phyloP scores from a whole-genome alignment of 108 stramenopile genomes.

The Schizochytrium sp. region DNA sequence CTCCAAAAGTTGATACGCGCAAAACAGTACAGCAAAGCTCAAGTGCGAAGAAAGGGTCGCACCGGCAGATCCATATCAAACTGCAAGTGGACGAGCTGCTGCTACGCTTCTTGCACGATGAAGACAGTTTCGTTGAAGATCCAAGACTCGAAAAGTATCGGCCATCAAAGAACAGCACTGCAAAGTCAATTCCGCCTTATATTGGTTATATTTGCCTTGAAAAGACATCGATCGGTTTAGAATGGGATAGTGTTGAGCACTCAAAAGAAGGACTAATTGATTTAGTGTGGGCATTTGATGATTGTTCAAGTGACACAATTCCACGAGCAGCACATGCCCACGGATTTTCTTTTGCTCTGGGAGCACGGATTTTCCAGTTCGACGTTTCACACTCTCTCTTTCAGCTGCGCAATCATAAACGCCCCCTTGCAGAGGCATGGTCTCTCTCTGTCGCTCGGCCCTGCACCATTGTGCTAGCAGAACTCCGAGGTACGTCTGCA shows the following conservation, averaged over 20 bases:
- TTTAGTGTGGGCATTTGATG: slow-evolving; percentile 51
- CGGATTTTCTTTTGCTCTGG: slow-evolving; percentile 16
- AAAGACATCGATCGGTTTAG: neutral
- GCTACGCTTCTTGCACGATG: neutral
- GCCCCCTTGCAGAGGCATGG: slow-evolving; percentile 51
- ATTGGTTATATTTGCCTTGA: neutral
- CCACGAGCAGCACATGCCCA: neutral
- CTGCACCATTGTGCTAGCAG: slow-evolving; percentile 5
- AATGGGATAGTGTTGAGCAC: slow-evolving; percentile 47
- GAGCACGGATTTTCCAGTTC: neutral
- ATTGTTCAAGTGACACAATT: slow-evolving; percentile 12
- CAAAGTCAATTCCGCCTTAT: neutral
- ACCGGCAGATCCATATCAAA: neutral
- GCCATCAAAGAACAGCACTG: neutral
- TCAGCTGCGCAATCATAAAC: slow-evolving; percentile 4
- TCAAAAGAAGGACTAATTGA: neutral
- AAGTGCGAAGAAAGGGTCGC: neutral
- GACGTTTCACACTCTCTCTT: slow-evolving; percentile 27
- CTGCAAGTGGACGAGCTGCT: neutral
- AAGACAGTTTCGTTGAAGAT: neutral
- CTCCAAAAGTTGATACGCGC: neutral
- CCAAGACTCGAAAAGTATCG: neutral
- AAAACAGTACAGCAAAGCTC: neutral
- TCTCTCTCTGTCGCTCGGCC: neutral
- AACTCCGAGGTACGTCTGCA: neutral